phyloP scores from a whole-genome alignment of 345 rosid species.

The Ceriops decandra region DNA sequence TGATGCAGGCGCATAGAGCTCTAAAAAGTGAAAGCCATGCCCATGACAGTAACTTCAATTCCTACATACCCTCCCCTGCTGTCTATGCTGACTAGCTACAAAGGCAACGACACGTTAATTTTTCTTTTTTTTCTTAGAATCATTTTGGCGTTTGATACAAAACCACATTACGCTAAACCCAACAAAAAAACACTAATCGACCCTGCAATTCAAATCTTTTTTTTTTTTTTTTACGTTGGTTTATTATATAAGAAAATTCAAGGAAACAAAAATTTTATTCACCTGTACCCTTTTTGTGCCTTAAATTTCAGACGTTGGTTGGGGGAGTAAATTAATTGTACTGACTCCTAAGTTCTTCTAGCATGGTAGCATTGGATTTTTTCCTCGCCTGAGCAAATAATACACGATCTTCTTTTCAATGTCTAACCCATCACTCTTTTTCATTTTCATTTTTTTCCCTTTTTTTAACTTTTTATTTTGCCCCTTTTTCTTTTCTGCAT shows the following conservation, averaged over 20 bases:
- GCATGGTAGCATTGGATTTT: too few species aligned
- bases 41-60: background rate
- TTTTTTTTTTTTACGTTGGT: constrained; percentile 7
- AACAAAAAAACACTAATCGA: background rate
- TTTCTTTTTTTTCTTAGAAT: too few species aligned
- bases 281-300: background rate
- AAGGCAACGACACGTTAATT: too few species aligned
- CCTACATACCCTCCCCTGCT: too few species aligned
- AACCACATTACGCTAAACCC: background rate
- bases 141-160: background rate
- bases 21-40: background rate
- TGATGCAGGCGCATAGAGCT: background rate
- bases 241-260: background rate
- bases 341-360: background rate
- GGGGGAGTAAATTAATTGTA: too few species aligned
- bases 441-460: background rate
- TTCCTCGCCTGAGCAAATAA: too few species aligned
- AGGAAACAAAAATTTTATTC: background rate
- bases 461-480: background rate
- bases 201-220: constrained; percentile 16
- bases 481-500: background rate
- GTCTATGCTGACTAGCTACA: too few species aligned
- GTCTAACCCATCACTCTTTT: background rate
- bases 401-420: background rate
- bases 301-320: too few species aligned